Conservation (phyloP, 2,329 filamentous ascomycete genomes). For the Aschersonia sp. region DNA sequence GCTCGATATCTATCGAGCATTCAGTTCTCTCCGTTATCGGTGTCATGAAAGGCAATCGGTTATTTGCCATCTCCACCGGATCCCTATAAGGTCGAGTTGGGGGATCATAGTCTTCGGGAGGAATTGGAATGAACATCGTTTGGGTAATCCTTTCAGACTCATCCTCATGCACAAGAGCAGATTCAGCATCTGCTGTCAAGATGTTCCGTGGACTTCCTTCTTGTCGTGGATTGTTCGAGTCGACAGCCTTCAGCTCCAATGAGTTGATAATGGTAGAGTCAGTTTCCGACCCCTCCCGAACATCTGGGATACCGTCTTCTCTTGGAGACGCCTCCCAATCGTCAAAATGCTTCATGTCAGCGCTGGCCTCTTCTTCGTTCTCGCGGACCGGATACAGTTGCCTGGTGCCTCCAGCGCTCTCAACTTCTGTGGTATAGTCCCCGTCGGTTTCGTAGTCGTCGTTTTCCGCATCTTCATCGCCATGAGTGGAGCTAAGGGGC, state of each 20-base stretch:
- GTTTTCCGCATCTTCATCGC: slow-evolving; percentile 37
- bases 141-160: slow-evolving; percentile 32
- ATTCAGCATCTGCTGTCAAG: neutral
- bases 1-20: slow-evolving; percentile 59
- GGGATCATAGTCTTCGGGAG: slow-evolving; percentile 75
- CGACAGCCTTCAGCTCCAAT: neutral
- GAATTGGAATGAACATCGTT: slow-evolving; percentile 61
- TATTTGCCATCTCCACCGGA: slow-evolving; percentile 67
- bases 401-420: slow-evolving; percentile 68
- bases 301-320: slow-evolving; percentile 50
- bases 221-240: neutral
- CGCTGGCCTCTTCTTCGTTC: slow-evolving; percentile 31
- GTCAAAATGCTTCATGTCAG: slow-evolving; percentile 50
- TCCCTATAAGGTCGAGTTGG: slow-evolving; percentile 71
- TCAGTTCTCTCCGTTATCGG: slow-evolving; percentile 95
- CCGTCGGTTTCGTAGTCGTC: slow-evolving; percentile 58
- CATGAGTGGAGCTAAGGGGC: slow-evolving; percentile 29
- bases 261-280: slow-evolving; percentile 14
- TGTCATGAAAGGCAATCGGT: slow-evolving; percentile 93
- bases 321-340: slow-evolving; percentile 84
- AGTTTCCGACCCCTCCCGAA: slow-evolving; percentile 13
- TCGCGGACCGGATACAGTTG: slow-evolving; percentile 36
- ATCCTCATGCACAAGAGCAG: neutral
- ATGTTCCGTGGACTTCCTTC: neutral
- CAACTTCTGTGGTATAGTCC: slow-evolving; percentile 72